A percentile compares a stretch with the other conserved stretches of the same genome.
Conservation (phyloP, 768 basidiomycete genomes). For the Podaxis rugospora region DNA sequence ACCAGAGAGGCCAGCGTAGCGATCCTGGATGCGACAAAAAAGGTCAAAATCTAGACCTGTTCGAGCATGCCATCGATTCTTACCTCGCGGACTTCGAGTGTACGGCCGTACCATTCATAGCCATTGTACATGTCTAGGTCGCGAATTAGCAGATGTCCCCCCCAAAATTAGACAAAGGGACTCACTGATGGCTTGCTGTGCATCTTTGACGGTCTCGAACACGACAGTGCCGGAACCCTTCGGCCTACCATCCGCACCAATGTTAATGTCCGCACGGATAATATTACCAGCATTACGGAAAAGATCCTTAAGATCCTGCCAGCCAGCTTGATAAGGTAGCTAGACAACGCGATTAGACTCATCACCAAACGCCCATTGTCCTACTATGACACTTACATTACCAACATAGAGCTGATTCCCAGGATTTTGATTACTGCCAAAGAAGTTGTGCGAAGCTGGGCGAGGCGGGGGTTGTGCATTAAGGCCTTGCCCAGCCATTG, state of each 20-base stretch:
- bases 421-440: slow-evolving; percentile 57
- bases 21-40: slow-evolving; percentile 49
- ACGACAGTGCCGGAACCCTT: slow-evolving; percentile 98
- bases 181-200: slow-evolving; percentile 83
- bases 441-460: slow-evolving; percentile 76
- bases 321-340: slow-evolving; percentile 96
- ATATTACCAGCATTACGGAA: slow-evolving; percentile 96
- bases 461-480: slow-evolving; percentile 79
- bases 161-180: not conserved
- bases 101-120: slow-evolving; percentile 95
- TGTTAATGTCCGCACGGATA: slow-evolving; percentile 92
- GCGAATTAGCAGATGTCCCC: slow-evolving; percentile 8
- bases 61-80: slow-evolving; percentile 8
- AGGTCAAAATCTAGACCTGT: not conserved
- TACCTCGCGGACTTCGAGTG: slow-evolving; percentile 94
- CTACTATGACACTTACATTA: slow-evolving; percentile 51
- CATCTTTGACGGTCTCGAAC: slow-evolving; percentile 88
- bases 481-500: slow-evolving; percentile 89
- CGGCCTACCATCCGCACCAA: slow-evolving; percentile 87
- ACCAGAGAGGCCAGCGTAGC: slow-evolving; percentile 82
- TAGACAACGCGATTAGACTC: not conserved
- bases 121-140: slow-evolving; percentile 89
- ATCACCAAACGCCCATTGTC: not conserved
- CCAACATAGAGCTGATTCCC: slow-evolving; percentile 92
- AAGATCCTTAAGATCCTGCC: slow-evolving; percentile 97